Evolutionary conservation across 2,329 filamentous ascomycete genomes (phyloP).

Genomic region (Pseudogymnoascus sp.): DNA sequence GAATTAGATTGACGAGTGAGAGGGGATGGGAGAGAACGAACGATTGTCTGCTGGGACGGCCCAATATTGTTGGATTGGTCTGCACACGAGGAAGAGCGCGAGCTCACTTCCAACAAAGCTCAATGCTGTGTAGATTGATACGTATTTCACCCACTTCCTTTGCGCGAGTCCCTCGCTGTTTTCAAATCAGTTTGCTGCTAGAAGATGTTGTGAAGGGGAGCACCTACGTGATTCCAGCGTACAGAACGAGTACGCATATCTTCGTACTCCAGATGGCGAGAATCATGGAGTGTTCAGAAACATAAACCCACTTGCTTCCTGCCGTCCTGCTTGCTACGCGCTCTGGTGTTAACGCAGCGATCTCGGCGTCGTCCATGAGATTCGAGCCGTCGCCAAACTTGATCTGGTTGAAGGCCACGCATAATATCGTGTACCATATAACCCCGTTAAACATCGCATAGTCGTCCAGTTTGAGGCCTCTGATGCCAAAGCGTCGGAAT

Average conservation of each 20-base stretch:
- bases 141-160: conserved; percentile 29
- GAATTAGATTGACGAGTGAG: background rate
- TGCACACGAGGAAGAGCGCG: conserved; percentile 40
- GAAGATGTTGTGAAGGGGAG: background rate
- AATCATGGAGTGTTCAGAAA: conserved; percentile 42
- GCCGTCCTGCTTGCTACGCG: conserved; percentile 30
- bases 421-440: conserved; percentile 41
- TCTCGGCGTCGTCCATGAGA: conserved; percentile 36
- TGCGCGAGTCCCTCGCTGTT: conserved; percentile 27
- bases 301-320: conserved; percentile 44
- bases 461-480: conserved; percentile 37
- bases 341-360: conserved; percentile 31
- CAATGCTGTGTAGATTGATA: conserved; percentile 34
- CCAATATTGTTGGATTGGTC: conserved; percentile 41
- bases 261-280: conserved; percentile 38
- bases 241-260: conserved; percentile 38
- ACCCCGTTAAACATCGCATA: conserved; percentile 37
- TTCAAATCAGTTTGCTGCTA: background rate
- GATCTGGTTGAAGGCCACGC: conserved; percentile 38
- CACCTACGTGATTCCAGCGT: conserved; percentile 27
- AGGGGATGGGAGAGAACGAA: conserved; percentile 12
- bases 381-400: conserved; percentile 40
- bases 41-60: conserved; percentile 37
- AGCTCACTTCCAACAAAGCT: conserved; percentile 38
- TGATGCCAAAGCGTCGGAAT: conserved; percentile 33